These are phyloP conservation scores for Calonectria hongkongensis DNA, from an alignment of 2,329 filamentous ascomycete genomes.

Conservation along the genomic window DNA sequence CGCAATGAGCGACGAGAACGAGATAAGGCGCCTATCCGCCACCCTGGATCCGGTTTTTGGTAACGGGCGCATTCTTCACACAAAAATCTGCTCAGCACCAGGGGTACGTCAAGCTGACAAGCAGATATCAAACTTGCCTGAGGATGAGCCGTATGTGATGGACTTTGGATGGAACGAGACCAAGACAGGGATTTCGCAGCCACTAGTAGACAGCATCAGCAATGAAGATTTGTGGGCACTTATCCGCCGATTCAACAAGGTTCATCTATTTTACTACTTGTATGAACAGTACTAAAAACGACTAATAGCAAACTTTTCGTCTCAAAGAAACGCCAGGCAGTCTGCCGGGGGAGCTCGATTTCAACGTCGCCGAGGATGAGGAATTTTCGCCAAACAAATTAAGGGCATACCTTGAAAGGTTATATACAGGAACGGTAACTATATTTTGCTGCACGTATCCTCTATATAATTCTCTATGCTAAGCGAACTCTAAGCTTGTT, in stretches of 20 bases:
- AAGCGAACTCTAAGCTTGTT: not conserved
- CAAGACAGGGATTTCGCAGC: not conserved
- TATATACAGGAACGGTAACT: slow-evolving; percentile 1
- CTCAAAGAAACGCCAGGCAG: not conserved
- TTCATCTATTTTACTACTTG: not conserved
- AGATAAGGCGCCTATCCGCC: slow-evolving; percentile 1
- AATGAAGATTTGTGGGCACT: slow-evolving; percentile 4
- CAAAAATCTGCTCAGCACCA: not conserved
- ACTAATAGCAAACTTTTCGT: not conserved
- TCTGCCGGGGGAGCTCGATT: not conserved
- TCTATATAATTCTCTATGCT: not conserved
- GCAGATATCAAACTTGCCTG: not conserved
- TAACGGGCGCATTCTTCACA: not conserved
- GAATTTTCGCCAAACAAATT: slow-evolving; percentile 9
- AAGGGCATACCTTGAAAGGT: not conserved
- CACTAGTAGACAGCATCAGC: not conserved
- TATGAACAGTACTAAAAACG: not conserved
- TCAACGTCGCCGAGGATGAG: slow-evolving; percentile 8
- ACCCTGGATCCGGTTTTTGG: not conserved
- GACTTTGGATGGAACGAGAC: slow-evolving; percentile 11
- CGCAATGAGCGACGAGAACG: not conserved
- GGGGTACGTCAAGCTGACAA: too few species aligned
- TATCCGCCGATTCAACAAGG: slow-evolving; percentile 7
- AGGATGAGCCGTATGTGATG: not conserved
- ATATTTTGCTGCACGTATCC: too few species aligned